Evolutionary conservation across 2,329 filamentous ascomycete genomes (phyloP), one percentile per base, ranked within the genome.

Genomic region (Ascochyta pisi): DNA sequence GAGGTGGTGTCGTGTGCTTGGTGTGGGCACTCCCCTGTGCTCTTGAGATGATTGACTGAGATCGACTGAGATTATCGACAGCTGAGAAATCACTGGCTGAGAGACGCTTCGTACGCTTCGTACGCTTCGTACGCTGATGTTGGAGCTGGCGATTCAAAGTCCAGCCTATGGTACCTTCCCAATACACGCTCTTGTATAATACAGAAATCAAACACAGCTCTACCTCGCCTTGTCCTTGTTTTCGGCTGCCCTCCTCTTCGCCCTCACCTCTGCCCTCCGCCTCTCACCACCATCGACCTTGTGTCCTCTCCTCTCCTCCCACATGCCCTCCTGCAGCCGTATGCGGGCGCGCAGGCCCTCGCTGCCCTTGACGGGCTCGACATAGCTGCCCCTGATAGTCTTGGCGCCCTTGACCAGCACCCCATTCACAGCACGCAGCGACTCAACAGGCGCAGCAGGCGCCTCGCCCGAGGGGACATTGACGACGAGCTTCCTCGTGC

Each of bases 231-330:
- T 83, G 62, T 91, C 91, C 76, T 88, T 90, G 64, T 91, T 88
- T 79, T 93, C 90, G 33, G 87, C 87, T 47, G 90, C 87, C 63
- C 89, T 85, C 79, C 87, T 89, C 87, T 96, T 96, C 67, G 93
- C 92, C 68, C 91, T 84, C 48, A 97, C 88, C 79, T 96, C 89
- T 15, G 89, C 90, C 75, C 85, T 87, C 77, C 95, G 86, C 76
- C 95, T 88, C 83, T 99, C 95, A 82, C 95, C 95, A 71, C 95
- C 95, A 77, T 98, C 93, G 64, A 99, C 88, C 87, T 98, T 98
- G 70, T 87, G 86, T 26, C 95, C 94, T 68, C 88, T 84, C 73
- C 84, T 88, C 69, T 92, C 83, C 81, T 98, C 94, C 95, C 94
- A 98, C 81, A 98, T 89, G 9, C 94, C 92, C 75, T 97, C 93